Evolutionary conservation across 2,329 filamentous ascomycete genomes (phyloP).

Genomic region (Paecilomyces sp.): DNA sequence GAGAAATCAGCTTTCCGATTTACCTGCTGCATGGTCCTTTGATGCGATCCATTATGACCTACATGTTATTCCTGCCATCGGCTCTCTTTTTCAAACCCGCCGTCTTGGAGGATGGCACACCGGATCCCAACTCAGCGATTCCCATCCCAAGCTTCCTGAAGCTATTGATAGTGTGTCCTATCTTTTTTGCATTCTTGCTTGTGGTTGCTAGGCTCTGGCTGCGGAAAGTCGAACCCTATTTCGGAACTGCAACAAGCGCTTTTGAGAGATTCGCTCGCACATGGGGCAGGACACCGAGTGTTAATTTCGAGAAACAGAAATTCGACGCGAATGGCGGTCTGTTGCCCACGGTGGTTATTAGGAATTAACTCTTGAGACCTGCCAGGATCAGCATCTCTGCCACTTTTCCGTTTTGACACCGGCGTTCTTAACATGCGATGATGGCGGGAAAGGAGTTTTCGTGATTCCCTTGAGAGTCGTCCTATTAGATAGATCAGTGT

Average conservation of each 20-base stretch:
- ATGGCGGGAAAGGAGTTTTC: too few species aligned
- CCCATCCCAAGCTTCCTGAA: slow-evolving; percentile 30
- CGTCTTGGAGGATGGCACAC: slow-evolving; percentile 14
- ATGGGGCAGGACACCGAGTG: slow-evolving; percentile 8
- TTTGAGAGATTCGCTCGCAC: slow-evolving; percentile 18
- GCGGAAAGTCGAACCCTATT: slow-evolving; percentile 48
- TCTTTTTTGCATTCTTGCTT: slow-evolving; percentile 45
- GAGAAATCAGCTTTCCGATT: slow-evolving; percentile 57
- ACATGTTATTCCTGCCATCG: slow-evolving; percentile 49
- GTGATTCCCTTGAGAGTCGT: too few species aligned
- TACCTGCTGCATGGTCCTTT: slow-evolving; percentile 58
- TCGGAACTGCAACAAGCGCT: slow-evolving; percentile 17
- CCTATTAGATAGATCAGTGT: too few species aligned
- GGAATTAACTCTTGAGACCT: neutral
- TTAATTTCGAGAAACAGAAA: slow-evolving; percentile 2
- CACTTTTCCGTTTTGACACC: neutral
- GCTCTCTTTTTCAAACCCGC: slow-evolving; percentile 11
- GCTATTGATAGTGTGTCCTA: slow-evolving; percentile 32
- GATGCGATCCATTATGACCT: slow-evolving; percentile 52
- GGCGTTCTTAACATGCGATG: neutral
- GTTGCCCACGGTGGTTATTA: neutral
- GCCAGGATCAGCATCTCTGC: neutral
- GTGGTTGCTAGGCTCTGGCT: slow-evolving; percentile 45
- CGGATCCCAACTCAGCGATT: slow-evolving; percentile 21
- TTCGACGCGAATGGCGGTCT: neutral